These are phyloP conservation scores for Physcomitrellopsis africana DNA, from an alignment of 225 moss, liverwort and hornwort genomes.

Conservation along the genomic window DNA sequence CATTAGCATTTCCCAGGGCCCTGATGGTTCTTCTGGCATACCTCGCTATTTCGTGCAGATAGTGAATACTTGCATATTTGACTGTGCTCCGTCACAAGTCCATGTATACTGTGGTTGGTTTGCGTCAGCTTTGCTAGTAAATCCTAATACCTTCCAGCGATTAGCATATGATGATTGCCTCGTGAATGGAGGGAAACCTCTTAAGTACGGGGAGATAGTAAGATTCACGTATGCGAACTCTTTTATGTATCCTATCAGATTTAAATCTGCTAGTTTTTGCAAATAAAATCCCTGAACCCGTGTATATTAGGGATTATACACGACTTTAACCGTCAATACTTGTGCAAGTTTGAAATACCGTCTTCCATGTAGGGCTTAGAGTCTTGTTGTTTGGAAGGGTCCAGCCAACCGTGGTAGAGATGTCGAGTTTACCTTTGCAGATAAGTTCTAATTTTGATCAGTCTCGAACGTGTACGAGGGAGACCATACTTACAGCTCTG, in stretches of 20 bases:
- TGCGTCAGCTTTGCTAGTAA: constrained; percentile 58
- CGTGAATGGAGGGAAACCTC: constrained; percentile 55
- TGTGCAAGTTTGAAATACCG: no score
- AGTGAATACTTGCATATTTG: constrained; percentile 61
- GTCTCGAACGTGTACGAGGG: constrained; percentile 1
- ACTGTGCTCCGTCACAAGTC: constrained; percentile 57
- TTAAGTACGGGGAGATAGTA: constrained; percentile 53
- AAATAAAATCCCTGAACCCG: constrained; percentile 33
- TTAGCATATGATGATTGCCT: constrained; percentile 54
- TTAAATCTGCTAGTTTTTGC: constrained; percentile 58
- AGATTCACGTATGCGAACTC: constrained; percentile 61
- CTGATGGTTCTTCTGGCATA: constrained; percentile 32
- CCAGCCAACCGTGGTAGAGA: no score
- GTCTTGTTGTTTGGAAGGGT: no score
- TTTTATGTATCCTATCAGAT: constrained; percentile 59
- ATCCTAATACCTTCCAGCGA: constrained; percentile 51
- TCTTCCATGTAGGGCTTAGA: no score
- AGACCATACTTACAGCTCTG: constrained; percentile 5
- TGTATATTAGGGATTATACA: no score
- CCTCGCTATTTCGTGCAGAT: constrained; percentile 66
- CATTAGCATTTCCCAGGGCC: constrained; percentile 31
- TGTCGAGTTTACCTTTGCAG: no score
- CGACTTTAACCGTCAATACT: no score
- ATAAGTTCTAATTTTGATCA: no score
- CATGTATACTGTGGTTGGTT: constrained; percentile 64